These are phyloP conservation scores for Candida boleticola DNA, from an alignment of 805 yeast species.

Conservation along the genomic window DNA sequence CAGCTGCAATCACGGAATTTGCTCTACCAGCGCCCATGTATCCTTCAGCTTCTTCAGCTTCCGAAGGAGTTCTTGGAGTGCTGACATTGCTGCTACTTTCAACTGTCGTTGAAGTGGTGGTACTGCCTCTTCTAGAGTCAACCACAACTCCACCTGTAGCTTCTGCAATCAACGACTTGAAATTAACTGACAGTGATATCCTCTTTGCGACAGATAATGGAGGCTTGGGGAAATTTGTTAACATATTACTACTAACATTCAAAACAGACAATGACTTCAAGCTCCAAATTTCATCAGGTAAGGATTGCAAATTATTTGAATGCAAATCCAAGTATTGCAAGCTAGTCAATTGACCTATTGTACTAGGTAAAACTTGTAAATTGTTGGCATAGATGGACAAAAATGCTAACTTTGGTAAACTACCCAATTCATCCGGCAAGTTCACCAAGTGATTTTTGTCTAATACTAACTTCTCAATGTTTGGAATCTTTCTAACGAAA, in stretches of 20 bases:
- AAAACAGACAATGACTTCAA: conserved; percentile 53
- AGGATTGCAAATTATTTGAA: conserved; percentile 70
- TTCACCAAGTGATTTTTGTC: conserved; percentile 80
- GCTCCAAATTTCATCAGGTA: conserved; percentile 69
- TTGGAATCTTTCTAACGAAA: conserved; percentile 59
- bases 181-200: conserved; percentile 29
- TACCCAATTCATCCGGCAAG: conserved; percentile 67
- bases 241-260: conserved; percentile 72
- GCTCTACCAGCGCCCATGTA: neutral
- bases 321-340: conserved; percentile 76
- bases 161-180: conserved; percentile 11
- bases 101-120: neutral
- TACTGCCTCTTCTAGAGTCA: conserved; percentile 3
- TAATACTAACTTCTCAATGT: conserved; percentile 68
- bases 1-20: neutral
- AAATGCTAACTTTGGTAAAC: conserved; percentile 55
- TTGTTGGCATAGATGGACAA: conserved; percentile 75
- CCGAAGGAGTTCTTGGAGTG: neutral
- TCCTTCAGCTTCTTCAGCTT: neutral
- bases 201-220: conserved; percentile 32
- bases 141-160: conserved; percentile 2
- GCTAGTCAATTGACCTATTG: conserved; percentile 57
- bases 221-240: conserved; percentile 59
- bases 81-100: neutral
- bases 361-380: conserved; percentile 64